Conservation (phyloP, 2,329 filamentous ascomycete genomes). For the Diaporthe sp. region DNA sequence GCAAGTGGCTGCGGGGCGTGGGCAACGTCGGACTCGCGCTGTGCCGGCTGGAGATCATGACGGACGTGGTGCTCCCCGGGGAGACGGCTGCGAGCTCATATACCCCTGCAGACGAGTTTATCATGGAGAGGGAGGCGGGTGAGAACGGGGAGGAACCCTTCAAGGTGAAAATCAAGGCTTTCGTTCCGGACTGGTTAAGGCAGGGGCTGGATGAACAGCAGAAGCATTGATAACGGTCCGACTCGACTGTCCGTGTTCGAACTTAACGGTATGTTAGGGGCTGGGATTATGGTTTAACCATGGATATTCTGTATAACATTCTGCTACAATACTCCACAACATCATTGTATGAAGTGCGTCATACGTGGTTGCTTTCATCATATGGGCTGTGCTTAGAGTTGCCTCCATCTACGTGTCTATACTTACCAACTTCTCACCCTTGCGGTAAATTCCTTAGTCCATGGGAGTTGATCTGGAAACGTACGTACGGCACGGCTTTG, state of each 20-base stretch:
- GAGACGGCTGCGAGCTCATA: constrained; percentile 75
- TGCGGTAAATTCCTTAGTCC: neutral
- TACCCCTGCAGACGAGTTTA: constrained; percentile 73
- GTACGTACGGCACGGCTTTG: neutral
- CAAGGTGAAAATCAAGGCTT: constrained; percentile 77
- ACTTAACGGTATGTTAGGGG: neutral
- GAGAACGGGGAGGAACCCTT: constrained; percentile 59
- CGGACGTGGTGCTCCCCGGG: constrained; percentile 79
- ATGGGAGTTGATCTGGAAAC: neutral
- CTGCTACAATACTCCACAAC: neutral
- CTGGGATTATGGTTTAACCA: too few species aligned
- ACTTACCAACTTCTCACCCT: neutral
- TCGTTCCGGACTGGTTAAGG: constrained; percentile 84
- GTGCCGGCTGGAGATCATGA: constrained; percentile 93
- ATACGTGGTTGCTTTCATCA: neutral
- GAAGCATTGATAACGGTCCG: constrained; percentile 32
- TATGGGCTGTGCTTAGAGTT: neutral
- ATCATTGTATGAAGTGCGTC: neutral
- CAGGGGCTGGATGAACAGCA: constrained; percentile 52
- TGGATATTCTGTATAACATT: neutral
- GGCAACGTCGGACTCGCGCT: constrained; percentile 90
- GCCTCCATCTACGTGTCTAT: neutral
- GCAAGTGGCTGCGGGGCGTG: constrained; percentile 83
- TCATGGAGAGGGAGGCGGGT: constrained; percentile 60
- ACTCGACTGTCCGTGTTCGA: constrained; percentile 16